Evolutionary conservation across 108 stramenopile species (phyloP).

Genomic region (Cyclotella choctawhatcheeana): DNA sequence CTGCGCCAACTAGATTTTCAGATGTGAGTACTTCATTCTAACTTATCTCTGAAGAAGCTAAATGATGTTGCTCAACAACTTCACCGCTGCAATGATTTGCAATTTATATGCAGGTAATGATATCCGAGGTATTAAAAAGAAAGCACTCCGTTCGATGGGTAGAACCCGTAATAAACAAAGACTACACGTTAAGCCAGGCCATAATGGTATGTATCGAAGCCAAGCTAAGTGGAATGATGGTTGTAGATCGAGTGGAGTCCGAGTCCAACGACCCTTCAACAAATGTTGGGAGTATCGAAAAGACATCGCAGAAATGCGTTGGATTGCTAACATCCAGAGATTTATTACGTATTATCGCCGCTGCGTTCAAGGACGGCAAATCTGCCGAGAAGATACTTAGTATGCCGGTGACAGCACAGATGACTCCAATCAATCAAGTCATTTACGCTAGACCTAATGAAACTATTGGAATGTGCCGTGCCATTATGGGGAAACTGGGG

Average conservation of each 20-base stretch:
- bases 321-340: slow-evolving; percentile 83
- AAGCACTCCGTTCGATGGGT: slow-evolving; percentile 87
- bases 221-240: slow-evolving; percentile 86
- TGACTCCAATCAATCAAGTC: slow-evolving; percentile 88
- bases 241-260: slow-evolving; percentile 58
- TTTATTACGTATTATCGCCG: slow-evolving; percentile 74
- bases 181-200: slow-evolving; percentile 70
- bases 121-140: slow-evolving; percentile 76
- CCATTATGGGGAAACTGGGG: slow-evolving; percentile 87
- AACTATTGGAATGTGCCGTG: slow-evolving; percentile 85
- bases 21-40: background rate
- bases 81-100: background rate
- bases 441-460: slow-evolving; percentile 85
- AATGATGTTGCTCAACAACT: background rate
- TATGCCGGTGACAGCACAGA: slow-evolving; percentile 50
- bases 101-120: slow-evolving; percentile 33
- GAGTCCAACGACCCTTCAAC: slow-evolving; percentile 5
- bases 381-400: slow-evolving; percentile 55
- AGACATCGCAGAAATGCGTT: slow-evolving; percentile 52
- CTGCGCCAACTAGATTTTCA: slow-evolving; percentile 9
- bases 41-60: background rate
- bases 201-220: slow-evolving; percentile 73
- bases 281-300: slow-evolving; percentile 16
- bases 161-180: slow-evolving; percentile 66
- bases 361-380: slow-evolving; percentile 63